Base-by-base conservation (phyloP, 2,329 filamentous ascomycete genomes). In the Pseudopithomyces maydicus region DNA sequence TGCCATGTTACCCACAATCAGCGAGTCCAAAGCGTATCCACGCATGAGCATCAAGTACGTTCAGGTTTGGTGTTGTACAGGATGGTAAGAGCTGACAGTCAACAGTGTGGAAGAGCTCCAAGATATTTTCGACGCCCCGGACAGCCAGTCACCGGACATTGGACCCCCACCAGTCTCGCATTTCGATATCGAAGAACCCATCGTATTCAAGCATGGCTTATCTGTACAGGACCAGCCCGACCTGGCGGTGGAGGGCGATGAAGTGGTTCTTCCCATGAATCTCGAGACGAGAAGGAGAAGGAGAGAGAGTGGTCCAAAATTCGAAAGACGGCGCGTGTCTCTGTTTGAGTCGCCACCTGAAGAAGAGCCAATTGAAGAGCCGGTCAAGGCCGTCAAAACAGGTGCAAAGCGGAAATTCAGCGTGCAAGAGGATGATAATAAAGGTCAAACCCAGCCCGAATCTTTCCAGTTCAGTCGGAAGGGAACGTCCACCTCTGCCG, bases 11-110 rank as follows among this genome's bases (percentile, higher is more conserved):
- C 84, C 88, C 8, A 85, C 87, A 1, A 92, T 94, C 49, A 78
- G 83, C 36, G 90, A 94, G 73, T 84, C 86, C 70, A 91, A 90
- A 67, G 76, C 81, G 2, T 90, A 85, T 67, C 87, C 88, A 11
- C 81, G 90, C 51, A 81, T 82, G 64, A 90, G 89, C 10, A 79
- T 92, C 68, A 88, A 85, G 88, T 91, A 80, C 56, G 84, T 78
- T 36, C 12, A 36, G 17, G 36, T 63, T 57, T n/a, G 51, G 38
- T 36, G 3, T 33, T n/a, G 41, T 12, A 29, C 6, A 38, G 42
- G 20, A 26, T 12, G 14, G 29, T 29, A 19, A 17, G 22, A 23
- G 33, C 71, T 73, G 59, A 74, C 57, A 14, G 10, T 7, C 23
- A 35, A 7, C 53, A 88, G 86, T 61, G 80, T 81, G 20, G 84